Evolutionary conservation across 2,329 filamentous ascomycete genomes (phyloP).

Genomic region (Colletotrichum phormii): DNA sequence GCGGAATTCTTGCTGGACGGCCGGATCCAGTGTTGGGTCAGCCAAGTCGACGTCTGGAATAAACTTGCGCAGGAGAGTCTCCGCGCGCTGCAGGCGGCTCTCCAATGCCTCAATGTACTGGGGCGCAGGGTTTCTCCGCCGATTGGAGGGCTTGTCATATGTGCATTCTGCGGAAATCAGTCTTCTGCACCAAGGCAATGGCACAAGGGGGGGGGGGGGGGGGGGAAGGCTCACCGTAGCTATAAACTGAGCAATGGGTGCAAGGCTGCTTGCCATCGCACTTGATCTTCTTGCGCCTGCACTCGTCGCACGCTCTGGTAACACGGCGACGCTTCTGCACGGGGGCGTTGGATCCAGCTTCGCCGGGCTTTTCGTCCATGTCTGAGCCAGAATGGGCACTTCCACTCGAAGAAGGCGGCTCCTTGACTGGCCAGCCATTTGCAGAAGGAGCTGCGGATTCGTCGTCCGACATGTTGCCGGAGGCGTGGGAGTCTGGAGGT

Average conservation of each 20-base stretch:
- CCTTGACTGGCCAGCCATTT: slow-evolving; percentile 48
- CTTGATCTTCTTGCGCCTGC: slow-evolving; percentile 87
- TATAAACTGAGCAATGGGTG: slow-evolving; percentile 98
- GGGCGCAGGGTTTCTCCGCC: slow-evolving; percentile 88
- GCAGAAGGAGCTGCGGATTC: slow-evolving; percentile 51
- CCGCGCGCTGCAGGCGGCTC: slow-evolving; percentile 83
- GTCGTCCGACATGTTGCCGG: slow-evolving; percentile 57
- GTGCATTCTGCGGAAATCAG: slow-evolving; percentile 78
- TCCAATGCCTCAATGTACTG: slow-evolving; percentile 95
- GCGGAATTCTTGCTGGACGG: slow-evolving; percentile 76
- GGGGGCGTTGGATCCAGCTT: slow-evolving; percentile 61
- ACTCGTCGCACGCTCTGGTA: slow-evolving; percentile 85
- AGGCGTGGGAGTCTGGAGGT: slow-evolving; percentile 35
- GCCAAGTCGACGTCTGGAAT: slow-evolving; percentile 87
- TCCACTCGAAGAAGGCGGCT: slow-evolving; percentile 53
- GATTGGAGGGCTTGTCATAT: slow-evolving; percentile 94
- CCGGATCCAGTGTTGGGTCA: slow-evolving; percentile 84
- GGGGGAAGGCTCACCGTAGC: slow-evolving; percentile 78
- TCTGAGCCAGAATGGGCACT: slow-evolving; percentile 57
- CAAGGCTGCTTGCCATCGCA: slow-evolving; percentile 89
- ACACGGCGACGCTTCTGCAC: slow-evolving; percentile 83
- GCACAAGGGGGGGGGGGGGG: no score
- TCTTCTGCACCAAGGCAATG: background rate
- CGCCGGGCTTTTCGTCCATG: slow-evolving; percentile 48
- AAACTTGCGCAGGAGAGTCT: slow-evolving; percentile 81